Percentiles rank a stretch among this genome's conserved stretches.
Evolutionary conservation across 2,329 filamentous ascomycete genomes (phyloP).

Genomic region (Diaporthe sp.): DNA sequence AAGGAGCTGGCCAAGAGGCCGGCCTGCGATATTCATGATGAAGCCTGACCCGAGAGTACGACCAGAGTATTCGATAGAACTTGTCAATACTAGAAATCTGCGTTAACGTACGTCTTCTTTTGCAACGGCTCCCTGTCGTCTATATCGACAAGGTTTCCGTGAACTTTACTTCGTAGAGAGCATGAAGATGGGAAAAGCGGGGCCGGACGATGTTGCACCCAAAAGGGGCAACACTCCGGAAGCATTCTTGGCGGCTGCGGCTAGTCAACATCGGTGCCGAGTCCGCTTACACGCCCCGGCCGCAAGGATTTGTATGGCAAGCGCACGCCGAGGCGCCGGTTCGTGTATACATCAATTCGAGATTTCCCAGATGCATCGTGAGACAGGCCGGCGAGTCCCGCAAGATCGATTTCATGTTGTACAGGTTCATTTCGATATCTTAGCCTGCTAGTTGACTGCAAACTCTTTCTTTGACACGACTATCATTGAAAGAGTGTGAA

Average conservation of each 20-base stretch:
- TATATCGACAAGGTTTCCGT: not conserved
- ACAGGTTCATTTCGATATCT: not conserved
- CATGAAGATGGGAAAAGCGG: too few species aligned
- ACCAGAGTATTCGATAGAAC: not conserved
- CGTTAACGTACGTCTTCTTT: not conserved
- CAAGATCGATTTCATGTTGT: not conserved
- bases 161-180: not conserved
- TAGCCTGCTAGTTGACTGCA: not conserved
- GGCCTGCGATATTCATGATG: not conserved
- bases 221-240: conserved; percentile 3
- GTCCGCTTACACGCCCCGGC: not conserved
- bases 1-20: not conserved
- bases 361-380: not conserved
- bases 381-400: not conserved
- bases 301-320: not conserved
- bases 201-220: not conserved
- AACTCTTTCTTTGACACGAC: not conserved
- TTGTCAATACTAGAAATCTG: too few species aligned
- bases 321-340: not conserved
- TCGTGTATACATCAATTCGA: conserved; percentile 10
- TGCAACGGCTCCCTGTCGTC: not conserved
- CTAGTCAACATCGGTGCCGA: not conserved
- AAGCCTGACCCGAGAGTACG: not conserved
- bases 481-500: not conserved
- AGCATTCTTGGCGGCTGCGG: not conserved